Conservation (phyloP, 2,329 filamentous ascomycete species). For the Colletotrichum viniferum region DNA sequence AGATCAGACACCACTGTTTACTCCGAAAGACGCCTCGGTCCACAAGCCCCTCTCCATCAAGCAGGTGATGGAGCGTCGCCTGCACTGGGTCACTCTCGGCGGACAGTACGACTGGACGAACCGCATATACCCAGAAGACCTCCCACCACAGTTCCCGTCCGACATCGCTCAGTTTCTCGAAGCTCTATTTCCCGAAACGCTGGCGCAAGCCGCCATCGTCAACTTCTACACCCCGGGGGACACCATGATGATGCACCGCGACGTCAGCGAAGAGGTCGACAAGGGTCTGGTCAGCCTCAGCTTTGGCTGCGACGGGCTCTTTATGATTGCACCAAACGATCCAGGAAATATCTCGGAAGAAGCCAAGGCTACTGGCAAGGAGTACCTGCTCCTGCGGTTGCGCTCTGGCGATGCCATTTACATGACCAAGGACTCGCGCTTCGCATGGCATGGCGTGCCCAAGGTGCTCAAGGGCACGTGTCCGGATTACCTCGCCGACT, state of each 20-base stretch:
- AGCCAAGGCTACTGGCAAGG: constrained; percentile 37
- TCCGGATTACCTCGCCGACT: constrained; percentile 73
- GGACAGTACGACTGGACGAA: constrained; percentile 97
- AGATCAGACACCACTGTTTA: constrained; percentile 58
- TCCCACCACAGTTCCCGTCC: constrained; percentile 73
- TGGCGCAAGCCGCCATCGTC: constrained; percentile 87
- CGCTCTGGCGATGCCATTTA: constrained; percentile 88
- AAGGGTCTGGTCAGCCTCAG: constrained; percentile 83
- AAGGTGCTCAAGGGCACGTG: constrained; percentile 83
- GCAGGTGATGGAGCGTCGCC: constrained; percentile 76
- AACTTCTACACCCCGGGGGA: constrained; percentile 93
- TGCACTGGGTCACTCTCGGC: constrained; percentile 94
- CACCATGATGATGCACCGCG: constrained; percentile 89
- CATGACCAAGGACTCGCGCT: constrained; percentile 82
- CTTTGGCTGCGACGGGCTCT: constrained; percentile 88
- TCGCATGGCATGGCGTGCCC: constrained; percentile 95
- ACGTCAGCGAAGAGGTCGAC: constrained; percentile 86
- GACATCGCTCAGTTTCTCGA: constrained; percentile 75
- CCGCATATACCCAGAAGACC: constrained; percentile 75
- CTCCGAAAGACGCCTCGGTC: constrained; percentile 72
- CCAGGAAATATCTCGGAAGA: constrained; percentile 25
- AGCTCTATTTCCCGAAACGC: constrained; percentile 75
- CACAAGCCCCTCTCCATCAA: constrained; percentile 75
- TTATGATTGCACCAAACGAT: constrained; percentile 74
- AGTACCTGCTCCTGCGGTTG: constrained; percentile 67